phyloP scores from a whole-genome alignment of 2,329 filamentous ascomycete genomes.

The Cladophialophora chaetospira region DNA sequence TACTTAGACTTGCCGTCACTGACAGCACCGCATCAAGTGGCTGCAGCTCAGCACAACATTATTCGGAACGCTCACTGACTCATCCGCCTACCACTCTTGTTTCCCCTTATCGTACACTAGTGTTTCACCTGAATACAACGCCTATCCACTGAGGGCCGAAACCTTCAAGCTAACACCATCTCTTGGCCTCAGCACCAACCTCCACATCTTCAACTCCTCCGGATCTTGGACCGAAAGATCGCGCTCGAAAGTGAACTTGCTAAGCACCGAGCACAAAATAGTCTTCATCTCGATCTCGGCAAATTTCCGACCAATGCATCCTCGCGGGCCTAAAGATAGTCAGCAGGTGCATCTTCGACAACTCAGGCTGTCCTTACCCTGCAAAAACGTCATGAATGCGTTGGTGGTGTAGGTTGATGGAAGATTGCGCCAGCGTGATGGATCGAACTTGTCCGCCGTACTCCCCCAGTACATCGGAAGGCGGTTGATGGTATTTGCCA shows the following conservation, averaged over 20 bases:
- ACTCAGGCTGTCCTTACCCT: constrained; percentile 7
- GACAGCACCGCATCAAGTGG: too few species aligned
- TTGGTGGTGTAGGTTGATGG: constrained; percentile 43
- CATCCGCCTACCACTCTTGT: too few species aligned
- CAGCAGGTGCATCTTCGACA: not conserved
- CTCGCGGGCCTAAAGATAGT: constrained; percentile 35
- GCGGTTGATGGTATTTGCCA: constrained; percentile 47
- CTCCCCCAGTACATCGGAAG: constrained; percentile 46
- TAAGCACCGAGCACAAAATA: constrained; percentile 39
- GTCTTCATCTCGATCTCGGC: constrained; percentile 43
- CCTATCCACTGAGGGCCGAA: constrained; percentile 18
- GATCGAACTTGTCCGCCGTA: constrained; percentile 45
- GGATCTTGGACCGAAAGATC: constrained; percentile 44
- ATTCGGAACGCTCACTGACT: too few species aligned
- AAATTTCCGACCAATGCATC: constrained; percentile 40
- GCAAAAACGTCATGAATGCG: constrained; percentile 40
- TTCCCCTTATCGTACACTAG: too few species aligned
- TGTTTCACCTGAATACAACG: too few species aligned
- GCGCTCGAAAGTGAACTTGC: constrained; percentile 40
- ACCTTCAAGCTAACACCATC: constrained; percentile 47
- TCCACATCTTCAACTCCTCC: constrained; percentile 54
- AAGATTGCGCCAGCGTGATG: constrained; percentile 47
- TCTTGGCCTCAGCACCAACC: constrained; percentile 49
- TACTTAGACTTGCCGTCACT: too few species aligned
- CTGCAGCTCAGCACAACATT: too few species aligned